These are phyloP conservation scores for Setomelanomma holmii DNA, from an alignment of 2,329 filamentous ascomycete species.

Conservation along the genomic window DNA sequence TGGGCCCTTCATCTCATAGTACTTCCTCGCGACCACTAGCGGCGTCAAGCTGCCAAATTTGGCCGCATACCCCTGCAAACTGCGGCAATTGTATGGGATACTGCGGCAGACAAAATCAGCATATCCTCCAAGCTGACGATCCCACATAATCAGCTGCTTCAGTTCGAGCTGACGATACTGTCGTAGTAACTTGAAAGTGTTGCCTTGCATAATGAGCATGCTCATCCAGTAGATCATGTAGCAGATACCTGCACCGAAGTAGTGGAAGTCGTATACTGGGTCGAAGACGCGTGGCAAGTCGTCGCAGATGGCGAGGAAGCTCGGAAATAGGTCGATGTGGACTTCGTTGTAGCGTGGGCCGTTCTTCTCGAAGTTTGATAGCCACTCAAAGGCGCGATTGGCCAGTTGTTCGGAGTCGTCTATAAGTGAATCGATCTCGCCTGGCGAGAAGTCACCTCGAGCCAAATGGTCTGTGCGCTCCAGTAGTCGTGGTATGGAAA, in stretches of 20 bases:
- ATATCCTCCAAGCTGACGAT: conserved; percentile 37
- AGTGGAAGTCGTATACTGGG: conserved; percentile 40
- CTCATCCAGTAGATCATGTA: conserved; percentile 48
- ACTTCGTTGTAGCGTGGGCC: conserved; percentile 40
- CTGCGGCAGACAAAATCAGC: conserved; percentile 42
- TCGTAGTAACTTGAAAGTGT: conserved; percentile 40
- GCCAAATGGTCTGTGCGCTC: conserved; percentile 39
- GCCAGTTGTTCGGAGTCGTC: conserved; percentile 35
- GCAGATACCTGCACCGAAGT: conserved; percentile 42
- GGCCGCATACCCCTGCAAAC: conserved; percentile 36
- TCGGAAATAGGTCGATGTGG: conserved; percentile 28
- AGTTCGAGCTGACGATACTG: conserved; percentile 33
- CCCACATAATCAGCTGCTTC: conserved; percentile 41
- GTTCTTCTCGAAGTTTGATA: conserved; percentile 37
- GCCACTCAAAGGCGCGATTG: conserved; percentile 36
- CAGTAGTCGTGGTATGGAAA: conserved; percentile 43
- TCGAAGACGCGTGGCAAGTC: conserved; percentile 32
- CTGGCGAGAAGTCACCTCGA: conserved; percentile 1
- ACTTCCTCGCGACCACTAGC: conserved; percentile 45
- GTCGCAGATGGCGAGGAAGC: conserved; percentile 34
- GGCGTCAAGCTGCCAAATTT: conserved; percentile 45
- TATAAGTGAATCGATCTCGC: conserved; percentile 34
- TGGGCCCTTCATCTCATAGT: conserved; percentile 39
- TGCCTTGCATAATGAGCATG: conserved; percentile 45
- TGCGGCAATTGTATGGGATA: conserved; percentile 42